Evolutionary conservation across 208 protist genomes (phyloP).

Genomic region (Endotrypanum monterogeii): DNA sequence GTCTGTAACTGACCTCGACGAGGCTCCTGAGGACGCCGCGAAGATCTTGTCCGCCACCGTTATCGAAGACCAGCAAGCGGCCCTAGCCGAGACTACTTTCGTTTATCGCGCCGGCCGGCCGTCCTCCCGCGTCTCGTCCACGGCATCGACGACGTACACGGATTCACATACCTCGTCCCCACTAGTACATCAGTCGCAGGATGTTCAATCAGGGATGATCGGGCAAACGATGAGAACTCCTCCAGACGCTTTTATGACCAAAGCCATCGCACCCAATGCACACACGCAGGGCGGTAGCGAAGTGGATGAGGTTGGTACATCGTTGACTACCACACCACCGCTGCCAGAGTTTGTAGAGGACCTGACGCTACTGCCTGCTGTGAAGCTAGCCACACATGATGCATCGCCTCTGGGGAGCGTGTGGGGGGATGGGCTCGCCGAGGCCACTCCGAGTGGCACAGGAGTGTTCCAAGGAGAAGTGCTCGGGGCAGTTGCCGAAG

Average conservation of each 20-base stretch:
- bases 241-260: background rate
- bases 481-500: background rate
- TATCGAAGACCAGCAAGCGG: background rate
- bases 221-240: background rate
- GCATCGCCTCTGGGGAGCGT: background rate
- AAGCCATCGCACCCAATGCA: background rate
- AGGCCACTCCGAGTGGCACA: background rate
- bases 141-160: background rate
- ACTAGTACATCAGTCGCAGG: background rate
- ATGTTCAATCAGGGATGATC: background rate
- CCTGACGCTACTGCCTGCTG: constrained; percentile 1
- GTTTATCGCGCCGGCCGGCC: background rate
- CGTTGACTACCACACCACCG: background rate
- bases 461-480: background rate
- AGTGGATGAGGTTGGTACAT: background rate
- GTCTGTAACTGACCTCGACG: background rate
- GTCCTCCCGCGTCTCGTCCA: background rate
- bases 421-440: background rate
- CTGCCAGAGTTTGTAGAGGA: constrained; percentile 14
- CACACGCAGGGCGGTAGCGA: background rate
- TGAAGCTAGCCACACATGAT: background rate
- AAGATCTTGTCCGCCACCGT: background rate
- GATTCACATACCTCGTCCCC: background rate
- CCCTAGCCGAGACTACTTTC: background rate
- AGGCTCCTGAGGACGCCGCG: background rate